phyloP scores from a whole-genome alignment of 768 basidiomycete species.

The Boletus rex-veris region DNA sequence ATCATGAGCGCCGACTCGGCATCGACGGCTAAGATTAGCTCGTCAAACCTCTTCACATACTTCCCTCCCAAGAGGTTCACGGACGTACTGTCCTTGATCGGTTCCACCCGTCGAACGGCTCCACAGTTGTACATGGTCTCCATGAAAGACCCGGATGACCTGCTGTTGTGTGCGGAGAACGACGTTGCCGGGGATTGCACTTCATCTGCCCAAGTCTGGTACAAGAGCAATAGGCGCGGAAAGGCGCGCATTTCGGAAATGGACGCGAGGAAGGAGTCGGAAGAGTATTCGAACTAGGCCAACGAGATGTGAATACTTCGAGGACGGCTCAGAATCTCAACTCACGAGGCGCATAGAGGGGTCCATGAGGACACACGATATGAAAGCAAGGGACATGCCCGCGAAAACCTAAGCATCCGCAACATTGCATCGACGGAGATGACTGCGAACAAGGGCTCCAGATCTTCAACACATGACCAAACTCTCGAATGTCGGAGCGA shows the following conservation, averaged over 20 bases:
- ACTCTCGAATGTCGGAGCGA: slow-evolving; percentile 4
- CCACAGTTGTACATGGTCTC: neutral
- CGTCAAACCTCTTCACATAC: neutral
- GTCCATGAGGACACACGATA: neutral
- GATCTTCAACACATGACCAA: neutral
- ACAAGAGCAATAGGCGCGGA: slow-evolving; percentile 1
- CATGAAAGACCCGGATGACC: neutral
- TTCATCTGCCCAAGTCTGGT: neutral
- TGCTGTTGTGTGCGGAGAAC: neutral
- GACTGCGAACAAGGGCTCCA: slow-evolving; percentile 2
- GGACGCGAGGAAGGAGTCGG: slow-evolving; percentile 11
- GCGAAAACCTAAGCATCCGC: neutral
- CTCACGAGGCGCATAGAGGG: slow-evolving; percentile 1
- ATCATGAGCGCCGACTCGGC: slow-evolving; percentile 5
- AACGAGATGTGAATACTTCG: neutral
- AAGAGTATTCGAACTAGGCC: slow-evolving; percentile 3
- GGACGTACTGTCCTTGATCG: neutral
- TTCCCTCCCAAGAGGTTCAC: neutral
- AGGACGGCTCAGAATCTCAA: neutral
- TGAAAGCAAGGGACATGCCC: neutral
- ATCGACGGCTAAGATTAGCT: slow-evolving; percentile 7
- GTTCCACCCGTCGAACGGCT: slow-evolving; percentile 3
- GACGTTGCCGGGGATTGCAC: slow-evolving; percentile 4
- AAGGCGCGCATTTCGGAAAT: neutral
- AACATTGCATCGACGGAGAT: neutral